These are phyloP conservation scores for Fereydounia khargensis DNA, from an alignment of 1,284 basidiomycete species.

Conservation along the genomic window DNA sequence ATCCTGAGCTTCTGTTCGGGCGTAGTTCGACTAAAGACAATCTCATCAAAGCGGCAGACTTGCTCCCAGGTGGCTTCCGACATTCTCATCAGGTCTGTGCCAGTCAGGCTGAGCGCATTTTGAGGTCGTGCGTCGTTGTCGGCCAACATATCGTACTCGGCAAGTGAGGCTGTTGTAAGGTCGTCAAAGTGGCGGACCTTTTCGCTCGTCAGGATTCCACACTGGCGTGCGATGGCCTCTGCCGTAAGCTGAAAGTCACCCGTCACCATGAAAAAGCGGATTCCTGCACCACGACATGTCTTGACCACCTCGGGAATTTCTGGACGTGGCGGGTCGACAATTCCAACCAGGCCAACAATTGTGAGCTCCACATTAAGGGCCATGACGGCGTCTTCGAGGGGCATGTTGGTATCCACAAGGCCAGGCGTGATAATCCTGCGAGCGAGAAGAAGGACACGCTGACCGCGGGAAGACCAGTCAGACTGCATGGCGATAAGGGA, in stretches of 20 bases:
- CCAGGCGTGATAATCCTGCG: slow-evolving; percentile 13
- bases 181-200: slow-evolving; percentile 59
- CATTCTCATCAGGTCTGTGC: slow-evolving; percentile 22
- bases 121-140: slow-evolving; percentile 24
- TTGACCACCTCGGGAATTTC: slow-evolving; percentile 65
- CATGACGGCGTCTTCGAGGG: slow-evolving; percentile 54
- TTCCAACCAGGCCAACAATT: slow-evolving; percentile 66
- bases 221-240: slow-evolving; percentile 66
- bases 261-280: slow-evolving; percentile 71
- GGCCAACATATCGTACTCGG: slow-evolving; percentile 18
- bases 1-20: slow-evolving; percentile 70
- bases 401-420: slow-evolving; percentile 56
- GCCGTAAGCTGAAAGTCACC: slow-evolving; percentile 65
- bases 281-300: slow-evolving; percentile 65
- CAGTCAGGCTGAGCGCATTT: slow-evolving; percentile 19
- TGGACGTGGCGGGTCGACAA: slow-evolving; percentile 67
- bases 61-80: slow-evolving; percentile 60
- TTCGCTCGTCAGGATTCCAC: slow-evolving; percentile 64
- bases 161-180: slow-evolving; percentile 21
- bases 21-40: slow-evolving; percentile 72
- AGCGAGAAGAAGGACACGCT: slow-evolving; percentile 65
- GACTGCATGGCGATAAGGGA: slow-evolving; percentile 22
- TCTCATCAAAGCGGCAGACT: slow-evolving; percentile 65
- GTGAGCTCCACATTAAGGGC: slow-evolving; percentile 61
- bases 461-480: slow-evolving; percentile 64